These are phyloP conservation scores for Leccinellum albellum DNA, from an alignment of 768 basidiomycete species.

Conservation along the genomic window DNA sequence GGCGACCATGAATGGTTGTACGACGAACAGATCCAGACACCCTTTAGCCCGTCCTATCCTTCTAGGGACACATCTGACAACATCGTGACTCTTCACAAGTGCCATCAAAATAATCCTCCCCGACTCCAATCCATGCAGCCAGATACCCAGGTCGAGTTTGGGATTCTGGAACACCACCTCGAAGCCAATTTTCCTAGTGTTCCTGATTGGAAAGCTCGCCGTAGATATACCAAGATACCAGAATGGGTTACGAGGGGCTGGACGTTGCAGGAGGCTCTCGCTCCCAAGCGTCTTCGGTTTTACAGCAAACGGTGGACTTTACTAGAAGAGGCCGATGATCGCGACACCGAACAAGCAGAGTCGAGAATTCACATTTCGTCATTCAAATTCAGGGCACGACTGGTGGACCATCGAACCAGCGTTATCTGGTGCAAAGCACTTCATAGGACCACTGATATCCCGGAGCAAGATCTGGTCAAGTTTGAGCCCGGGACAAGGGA, in stretches of 20 bases:
- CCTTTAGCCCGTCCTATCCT: constrained; percentile 8
- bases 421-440: constrained; percentile 14
- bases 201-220: neutral
- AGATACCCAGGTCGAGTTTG: constrained; percentile 24
- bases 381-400: constrained; percentile 18
- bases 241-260: constrained; percentile 24
- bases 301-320: constrained; percentile 24
- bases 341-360: constrained; percentile 10
- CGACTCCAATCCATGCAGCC: constrained; percentile 8
- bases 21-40: constrained; percentile 13
- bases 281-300: constrained; percentile 26
- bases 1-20: constrained; percentile 11
- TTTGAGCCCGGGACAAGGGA: constrained; percentile 16
- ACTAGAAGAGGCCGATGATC: constrained; percentile 22
- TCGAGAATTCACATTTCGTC: constrained; percentile 7
- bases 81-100: constrained; percentile 9
- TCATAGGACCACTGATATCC: constrained; percentile 13
- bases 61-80: neutral
- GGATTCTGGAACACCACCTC: constrained; percentile 11
- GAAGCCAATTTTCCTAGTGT: neutral
- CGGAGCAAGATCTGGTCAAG: constrained; percentile 1
- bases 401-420: constrained; percentile 18
- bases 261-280: constrained; percentile 29
- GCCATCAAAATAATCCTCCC: neutral
- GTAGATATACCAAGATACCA: constrained; percentile 8